Percentiles rank a stretch among this genome's conserved stretches.
Conservation (phyloP, 345 rosid species). For the Corymbia maculata region DNA sequence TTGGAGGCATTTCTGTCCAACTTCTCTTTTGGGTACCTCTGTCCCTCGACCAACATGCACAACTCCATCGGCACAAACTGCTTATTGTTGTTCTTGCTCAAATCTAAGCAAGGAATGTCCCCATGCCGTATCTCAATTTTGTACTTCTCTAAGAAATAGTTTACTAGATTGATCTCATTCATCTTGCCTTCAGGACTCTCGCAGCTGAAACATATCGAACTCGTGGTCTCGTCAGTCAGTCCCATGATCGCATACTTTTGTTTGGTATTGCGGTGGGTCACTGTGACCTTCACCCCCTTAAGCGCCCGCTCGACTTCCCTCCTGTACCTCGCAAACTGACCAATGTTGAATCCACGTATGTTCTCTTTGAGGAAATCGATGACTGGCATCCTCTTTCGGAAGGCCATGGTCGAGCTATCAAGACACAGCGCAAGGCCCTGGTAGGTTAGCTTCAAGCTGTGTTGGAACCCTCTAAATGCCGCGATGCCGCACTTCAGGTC, state of each 20-base stretch:
- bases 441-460: constrained; percentile 63
- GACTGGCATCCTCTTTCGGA: constrained; percentile 54
- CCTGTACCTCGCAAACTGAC: constrained; percentile 8
- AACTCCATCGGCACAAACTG: constrained; percentile 77
- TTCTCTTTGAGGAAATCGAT: constrained; percentile 41
- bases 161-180: constrained; percentile 17
- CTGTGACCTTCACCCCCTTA: constrained; percentile 44
- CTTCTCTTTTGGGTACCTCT: constrained; percentile 63
- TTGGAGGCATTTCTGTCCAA: constrained; percentile 26
- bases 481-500: constrained; percentile 45
- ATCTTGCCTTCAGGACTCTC: constrained; percentile 35
- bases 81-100: constrained; percentile 42
- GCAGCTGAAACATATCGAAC: constrained; percentile 17
- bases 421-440: constrained; percentile 66
- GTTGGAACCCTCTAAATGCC: constrained; percentile 63
- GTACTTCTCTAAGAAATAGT: constrained; percentile 55
- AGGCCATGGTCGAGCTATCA: constrained; percentile 71
- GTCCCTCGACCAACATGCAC: constrained; percentile 69
- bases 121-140: constrained; percentile 22
- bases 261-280: constrained; percentile 57
- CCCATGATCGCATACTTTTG: constrained; percentile 48
- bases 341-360: constrained; percentile 15
- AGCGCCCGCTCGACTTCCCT: constrained; percentile 32
- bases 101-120: constrained; percentile 67
- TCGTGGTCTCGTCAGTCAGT: constrained; percentile 29